Evolutionary conservation across 306 rosid species (phyloP), one percentile per base, ranked within the genome.

Genomic region (Lotus japonicus): DNA sequence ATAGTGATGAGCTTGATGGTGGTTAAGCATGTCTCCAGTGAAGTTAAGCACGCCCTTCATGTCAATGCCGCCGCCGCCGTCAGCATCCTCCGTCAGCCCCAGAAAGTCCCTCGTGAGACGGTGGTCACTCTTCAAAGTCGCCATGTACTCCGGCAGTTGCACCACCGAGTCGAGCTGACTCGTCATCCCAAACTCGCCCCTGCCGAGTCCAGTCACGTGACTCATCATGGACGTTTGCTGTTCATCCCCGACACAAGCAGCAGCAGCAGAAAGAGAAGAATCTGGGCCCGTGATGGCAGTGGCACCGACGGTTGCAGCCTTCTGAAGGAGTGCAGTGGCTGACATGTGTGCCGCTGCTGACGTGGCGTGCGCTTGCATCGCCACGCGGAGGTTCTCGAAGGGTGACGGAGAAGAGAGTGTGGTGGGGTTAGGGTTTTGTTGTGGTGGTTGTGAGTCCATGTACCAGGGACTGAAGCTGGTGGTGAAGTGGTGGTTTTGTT

Each of bases 271-370:
- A 56, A 33, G 10, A 45, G 57, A 13, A 16, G 18, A n/a, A n/a
- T n/a, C 5, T 11, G 72, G 46, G 31, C 68, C 66, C 17, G 78
- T 48, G 12, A 58, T 56, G 4, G 86, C 66, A 57, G 82, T 72
- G 61, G 79, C 59, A 12, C 92, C 88, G 8, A 82, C 76, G n/a
- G 89, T 83, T 7, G 97, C 95, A 56, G 92, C 97, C 82, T 81
- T 91, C 35, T 86, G 92, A 53, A 91, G 97, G 13, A 91, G 75
- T 5, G 90, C 92, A 14, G 97, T 88, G 70, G 97, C 89, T 41
- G 97, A 91, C 17, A 86, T 79, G 80, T 87, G 84, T 38, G 42
- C 42, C 5, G 87, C 42, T 6, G 87, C 75, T 56, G 91, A 77
- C 53, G 79, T 79, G 83, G 80, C 72, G 7, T 2, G 68, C 10